Evolutionary conservation across 495 filamentous ascomycete genomes (phyloP).

Genomic region (Hypoxylon subgilvum): DNA sequence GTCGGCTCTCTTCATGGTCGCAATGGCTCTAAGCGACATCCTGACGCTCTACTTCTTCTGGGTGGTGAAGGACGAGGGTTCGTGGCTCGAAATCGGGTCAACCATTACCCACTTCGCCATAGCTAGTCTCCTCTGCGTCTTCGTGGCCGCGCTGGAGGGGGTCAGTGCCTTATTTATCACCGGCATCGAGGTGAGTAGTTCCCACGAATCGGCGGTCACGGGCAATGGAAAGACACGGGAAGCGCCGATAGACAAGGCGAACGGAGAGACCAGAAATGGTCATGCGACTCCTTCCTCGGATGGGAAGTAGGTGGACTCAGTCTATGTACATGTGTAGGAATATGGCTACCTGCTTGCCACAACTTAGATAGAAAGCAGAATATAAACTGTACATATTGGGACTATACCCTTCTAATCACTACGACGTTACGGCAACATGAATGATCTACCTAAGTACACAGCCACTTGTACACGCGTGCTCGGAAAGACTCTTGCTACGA

Average conservation of each 20-base stretch:
- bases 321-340: background rate
- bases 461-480: background rate
- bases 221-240: slow-evolving; percentile 40
- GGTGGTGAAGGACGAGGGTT: slow-evolving; percentile 93
- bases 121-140: slow-evolving; percentile 85
- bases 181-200: slow-evolving; percentile 73
- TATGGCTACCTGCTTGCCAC: slow-evolving; percentile 1
- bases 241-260: slow-evolving; percentile 26
- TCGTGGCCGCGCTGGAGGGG: slow-evolving; percentile 86
- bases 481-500: slow-evolving; percentile 2
- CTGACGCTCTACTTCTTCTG: slow-evolving; percentile 98
- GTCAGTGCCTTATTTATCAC: slow-evolving; percentile 82
- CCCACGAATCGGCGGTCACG: slow-evolving; percentile 22
- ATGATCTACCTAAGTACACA: background rate
- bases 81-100: slow-evolving; percentile 96
- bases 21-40: slow-evolving; percentile 90
- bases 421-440: background rate
- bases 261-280: slow-evolving; percentile 24
- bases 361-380: slow-evolving; percentile 2
- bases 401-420: background rate
- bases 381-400: slow-evolving; percentile 15
- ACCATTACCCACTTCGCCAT: slow-evolving; percentile 95
- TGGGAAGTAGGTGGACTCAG: slow-evolving; percentile 16
- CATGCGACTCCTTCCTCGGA: slow-evolving; percentile 4
- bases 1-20: slow-evolving; percentile 90